Conservation (phyloP, 192 early-diverging fungal genomes). For the Piromyces sp. region DNA sequence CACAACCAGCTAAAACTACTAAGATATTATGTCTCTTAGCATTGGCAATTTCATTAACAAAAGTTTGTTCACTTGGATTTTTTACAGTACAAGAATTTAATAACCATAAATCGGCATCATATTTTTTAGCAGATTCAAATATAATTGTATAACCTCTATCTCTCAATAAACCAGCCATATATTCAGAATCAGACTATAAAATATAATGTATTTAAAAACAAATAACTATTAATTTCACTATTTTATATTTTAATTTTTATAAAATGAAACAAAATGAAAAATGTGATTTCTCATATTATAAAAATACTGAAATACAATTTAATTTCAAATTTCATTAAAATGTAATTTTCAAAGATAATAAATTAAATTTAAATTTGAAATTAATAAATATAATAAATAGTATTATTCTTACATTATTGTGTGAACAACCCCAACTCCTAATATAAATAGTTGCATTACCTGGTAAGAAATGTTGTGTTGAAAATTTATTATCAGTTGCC, state of each 20-base stretch:
- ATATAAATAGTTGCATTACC: constrained; percentile 23
- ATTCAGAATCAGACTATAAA: constrained; percentile 15
- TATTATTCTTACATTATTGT: not conserved
- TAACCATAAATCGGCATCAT: constrained; percentile 32
- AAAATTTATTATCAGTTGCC: not conserved
- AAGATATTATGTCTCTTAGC: constrained; percentile 23
- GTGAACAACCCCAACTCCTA: constrained; percentile 15
- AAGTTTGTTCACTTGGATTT: constrained; percentile 31
- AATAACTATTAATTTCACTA: not conserved
- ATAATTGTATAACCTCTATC: constrained; percentile 25
- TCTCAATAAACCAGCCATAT: constrained; percentile 34
- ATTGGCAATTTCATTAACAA: constrained; percentile 28
- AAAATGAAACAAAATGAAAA: too few relatives aligned
- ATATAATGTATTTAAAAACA: too few relatives aligned
- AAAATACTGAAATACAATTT: too few relatives aligned
- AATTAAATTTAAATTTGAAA: too few relatives aligned
- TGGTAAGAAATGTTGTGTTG: constrained; percentile 15
- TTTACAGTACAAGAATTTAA: constrained; percentile 46
- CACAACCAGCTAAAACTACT: constrained; percentile 39
- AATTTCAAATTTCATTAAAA: too few relatives aligned
- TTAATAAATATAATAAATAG: too few relatives aligned
- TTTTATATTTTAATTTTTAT: not conserved
- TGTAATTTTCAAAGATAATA: too few relatives aligned
- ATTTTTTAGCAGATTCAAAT: constrained; percentile 15
- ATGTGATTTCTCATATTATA: too few relatives aligned